Evolutionary conservation across 2,329 filamentous ascomycete species (phyloP).

Genomic region (Cercospora sp.): DNA sequence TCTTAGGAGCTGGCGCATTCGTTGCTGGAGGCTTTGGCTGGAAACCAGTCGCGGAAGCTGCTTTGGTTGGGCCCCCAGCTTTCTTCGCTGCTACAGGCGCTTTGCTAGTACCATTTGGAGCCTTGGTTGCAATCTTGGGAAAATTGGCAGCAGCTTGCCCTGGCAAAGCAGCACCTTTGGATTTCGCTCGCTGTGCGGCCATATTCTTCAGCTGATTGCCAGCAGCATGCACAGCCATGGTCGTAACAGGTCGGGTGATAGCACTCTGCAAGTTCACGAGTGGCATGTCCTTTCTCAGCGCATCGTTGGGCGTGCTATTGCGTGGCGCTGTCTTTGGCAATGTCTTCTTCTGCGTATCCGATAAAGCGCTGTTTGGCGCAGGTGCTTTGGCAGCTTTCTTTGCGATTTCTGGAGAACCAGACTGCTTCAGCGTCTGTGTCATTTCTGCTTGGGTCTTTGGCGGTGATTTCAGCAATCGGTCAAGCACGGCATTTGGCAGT

Average conservation of each 20-base stretch:
- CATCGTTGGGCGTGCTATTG: constrained; percentile 24
- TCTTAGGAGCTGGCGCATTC: constrained; percentile 12
- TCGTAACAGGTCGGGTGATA: constrained; percentile 40
- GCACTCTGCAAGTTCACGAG: constrained; percentile 39
- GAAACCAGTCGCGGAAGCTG: constrained; percentile 10
- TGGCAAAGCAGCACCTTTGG: constrained; percentile 32
- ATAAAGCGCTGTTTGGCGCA: constrained; percentile 27
- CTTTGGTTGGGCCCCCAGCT: constrained; percentile 13
- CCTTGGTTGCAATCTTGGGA: not conserved
- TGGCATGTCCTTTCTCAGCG: constrained; percentile 34
- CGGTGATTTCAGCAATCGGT: constrained; percentile 33
- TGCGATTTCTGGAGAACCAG: constrained; percentile 30
- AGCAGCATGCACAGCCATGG: constrained; percentile 39
- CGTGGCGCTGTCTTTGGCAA: constrained; percentile 27
- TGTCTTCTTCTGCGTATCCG: constrained; percentile 29
- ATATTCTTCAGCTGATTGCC: constrained; percentile 32
- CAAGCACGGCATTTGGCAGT: constrained; percentile 33
- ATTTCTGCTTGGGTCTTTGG: constrained; percentile 37
- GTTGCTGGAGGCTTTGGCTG: not conserved
- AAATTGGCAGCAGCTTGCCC: constrained; percentile 25
- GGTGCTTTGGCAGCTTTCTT: constrained; percentile 32
- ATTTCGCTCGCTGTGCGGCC: constrained; percentile 32
- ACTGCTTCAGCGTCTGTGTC: constrained; percentile 30
- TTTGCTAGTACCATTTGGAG: not conserved
- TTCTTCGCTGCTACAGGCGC: not conserved